phyloP scores from a whole-genome alignment of 176 grass and related monocot species.

The Sorghum bicolor region Sorghum_bicolor_NCBIv3 NC_012874.2:50856501-50857000 shows the following conservation, averaged over 20 bases:
- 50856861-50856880: too few relatives aligned
- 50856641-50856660: not conserved
- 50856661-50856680: not conserved
- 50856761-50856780: slow-evolving; percentile 26
- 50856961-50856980: too few relatives aligned
- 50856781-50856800: slow-evolving; percentile 46
- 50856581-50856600: not conserved
- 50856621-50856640: not conserved
- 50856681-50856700: slow-evolving; percentile 51
- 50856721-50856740: slow-evolving; percentile 75
- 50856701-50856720: slow-evolving; percentile 69
- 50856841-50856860: too few relatives aligned
- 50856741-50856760: slow-evolving; percentile 76
- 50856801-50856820: too few relatives aligned
- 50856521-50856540: slow-evolving; percentile 56
- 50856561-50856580: not conserved
- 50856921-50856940: too few relatives aligned
- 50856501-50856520: slow-evolving; percentile 24
- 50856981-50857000: too few relatives aligned
- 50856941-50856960: too few relatives aligned
- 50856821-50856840: too few relatives aligned
- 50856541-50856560: slow-evolving; percentile 17
- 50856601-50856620: not conserved
- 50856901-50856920: too few relatives aligned
- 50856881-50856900: too few relatives aligned